Evolutionary conservation across 805 yeast genomes (phyloP).

Genomic region (Starmera pachycereana): DNA sequence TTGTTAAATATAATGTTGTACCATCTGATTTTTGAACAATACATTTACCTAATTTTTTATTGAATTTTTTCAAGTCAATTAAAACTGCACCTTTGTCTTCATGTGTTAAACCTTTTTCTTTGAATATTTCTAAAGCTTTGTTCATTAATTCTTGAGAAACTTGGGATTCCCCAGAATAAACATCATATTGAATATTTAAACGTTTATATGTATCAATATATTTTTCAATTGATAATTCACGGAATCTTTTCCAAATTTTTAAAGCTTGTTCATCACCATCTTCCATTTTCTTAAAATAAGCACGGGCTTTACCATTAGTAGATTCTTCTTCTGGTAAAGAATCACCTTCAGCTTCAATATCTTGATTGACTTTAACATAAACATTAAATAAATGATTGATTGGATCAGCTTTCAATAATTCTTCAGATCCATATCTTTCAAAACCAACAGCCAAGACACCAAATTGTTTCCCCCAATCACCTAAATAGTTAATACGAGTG

Average conservation of each 20-base stretch:
- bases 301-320: constrained; percentile 79
- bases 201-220: constrained; percentile 86
- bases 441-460: constrained; percentile 94
- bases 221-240: constrained; percentile 81
- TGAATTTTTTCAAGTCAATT: constrained; percentile 74
- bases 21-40: constrained; percentile 93
- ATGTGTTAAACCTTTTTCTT: constrained; percentile 58
- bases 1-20: constrained; percentile 84
- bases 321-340: constrained; percentile 32
- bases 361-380: constrained; percentile 79
- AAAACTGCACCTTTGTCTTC: constrained; percentile 89
- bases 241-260: constrained; percentile 73
- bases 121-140: constrained; percentile 49
- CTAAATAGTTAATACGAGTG: constrained; percentile 83
- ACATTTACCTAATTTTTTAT: constrained; percentile 88
- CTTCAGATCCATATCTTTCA: constrained; percentile 74
- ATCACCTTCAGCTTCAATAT: constrained; percentile 49
- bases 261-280: constrained; percentile 81
- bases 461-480: constrained; percentile 99
- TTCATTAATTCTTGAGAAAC: constrained; percentile 68
- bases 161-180: constrained; percentile 93
- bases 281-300: constrained; percentile 84
- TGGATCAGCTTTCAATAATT: constrained; percentile 62
- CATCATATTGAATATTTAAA: constrained; percentile 79
- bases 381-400: constrained; percentile 92